These are phyloP conservation scores for Ustilago shanxiensis DNA, from an alignment of 1,284 basidiomycete species.

Conservation along the genomic window DNA sequence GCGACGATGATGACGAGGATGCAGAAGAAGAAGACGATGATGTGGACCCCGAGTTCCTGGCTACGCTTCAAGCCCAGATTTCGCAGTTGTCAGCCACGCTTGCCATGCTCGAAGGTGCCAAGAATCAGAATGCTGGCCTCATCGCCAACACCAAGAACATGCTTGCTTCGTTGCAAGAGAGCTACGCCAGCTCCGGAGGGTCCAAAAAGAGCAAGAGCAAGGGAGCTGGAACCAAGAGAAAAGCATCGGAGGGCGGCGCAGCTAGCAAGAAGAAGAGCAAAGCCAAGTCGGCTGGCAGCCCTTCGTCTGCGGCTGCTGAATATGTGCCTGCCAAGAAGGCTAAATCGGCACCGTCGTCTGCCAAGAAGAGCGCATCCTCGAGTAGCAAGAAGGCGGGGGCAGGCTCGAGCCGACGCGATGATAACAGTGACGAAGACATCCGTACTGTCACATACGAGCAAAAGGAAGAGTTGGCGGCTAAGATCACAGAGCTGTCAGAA, in stretches of 20 bases:
- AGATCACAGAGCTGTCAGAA: slow-evolving; percentile 69
- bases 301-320: slow-evolving; percentile 30
- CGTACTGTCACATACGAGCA: slow-evolving; percentile 68
- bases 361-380: slow-evolving; percentile 52
- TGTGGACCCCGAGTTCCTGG: slow-evolving; percentile 53
- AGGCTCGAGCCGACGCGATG: slow-evolving; percentile 34
- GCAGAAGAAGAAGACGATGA: slow-evolving; percentile 60
- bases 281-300: slow-evolving; percentile 41
- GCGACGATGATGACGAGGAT: slow-evolving; percentile 71
- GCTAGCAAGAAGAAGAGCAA: slow-evolving; percentile 53
- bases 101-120: slow-evolving; percentile 59
- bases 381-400: slow-evolving; percentile 53
- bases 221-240: slow-evolving; percentile 51
- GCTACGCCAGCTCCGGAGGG: slow-evolving; percentile 47
- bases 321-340: slow-evolving; percentile 56
- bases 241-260: slow-evolving; percentile 45
- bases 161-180: slow-evolving; percentile 57
- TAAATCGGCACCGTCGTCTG: slow-evolving; percentile 40
- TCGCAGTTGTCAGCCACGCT: slow-evolving; percentile 58
- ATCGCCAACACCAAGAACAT: slow-evolving; percentile 62
- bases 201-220: slow-evolving; percentile 61
- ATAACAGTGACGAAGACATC: slow-evolving; percentile 63
- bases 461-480: slow-evolving; percentile 69
- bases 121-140: slow-evolving; percentile 60
- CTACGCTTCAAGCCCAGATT: slow-evolving; percentile 61